Evolutionary conservation across 768 basidiomycete genomes (phyloP), one percentile per base, ranked within the genome.

Genomic region (Rhizopogon rudus): DNA sequence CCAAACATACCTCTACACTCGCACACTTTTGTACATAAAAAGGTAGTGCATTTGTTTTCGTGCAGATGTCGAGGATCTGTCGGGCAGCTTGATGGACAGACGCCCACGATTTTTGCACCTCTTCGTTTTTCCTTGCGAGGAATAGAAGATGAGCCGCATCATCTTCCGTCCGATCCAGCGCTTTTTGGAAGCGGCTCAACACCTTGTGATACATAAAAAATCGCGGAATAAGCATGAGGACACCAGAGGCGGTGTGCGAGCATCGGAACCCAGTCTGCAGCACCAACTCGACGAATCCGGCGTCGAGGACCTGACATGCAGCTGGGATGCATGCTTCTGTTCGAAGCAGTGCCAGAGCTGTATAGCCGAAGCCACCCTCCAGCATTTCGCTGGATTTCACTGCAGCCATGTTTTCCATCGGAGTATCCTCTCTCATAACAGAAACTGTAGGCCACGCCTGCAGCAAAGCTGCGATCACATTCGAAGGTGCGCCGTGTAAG

Each of bases 121-220:
- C 45, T 17, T 46, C 45, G 45, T 46, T n/a, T 33, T 46, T 46
- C 29, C 31, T 33, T 17, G 45, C 9, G 3, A 17, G 17, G 31
- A n/a, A n/a, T 46, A 17, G 29, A 20, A 46, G 29, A 46, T 17
- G 31, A 33, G 45, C 17, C 13, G n/a, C 29, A 17, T 3, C 17
- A 46, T 46, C 17, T 3, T 29, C 17, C 31, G 12, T 20, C 33
- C 12, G 45, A 33, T 46, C 31, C 29, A 46, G 12, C 17, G n/a
- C 31, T 12, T 33, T 33, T 33, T 46, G 45, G 31, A 46, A 46
- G 31, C 17, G 45, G 31, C n/a, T 39, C 8, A 51, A 25, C 25
- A 51, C 50, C 45, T 43, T 16, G 20, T 51, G 25, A 20, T 51
- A 51, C 39, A 51, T 45, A 10, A 51, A 12, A 43, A 51, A 51